Conservation (phyloP, 176 grass and related monocot species). For the Musa itinerans region DNA sequence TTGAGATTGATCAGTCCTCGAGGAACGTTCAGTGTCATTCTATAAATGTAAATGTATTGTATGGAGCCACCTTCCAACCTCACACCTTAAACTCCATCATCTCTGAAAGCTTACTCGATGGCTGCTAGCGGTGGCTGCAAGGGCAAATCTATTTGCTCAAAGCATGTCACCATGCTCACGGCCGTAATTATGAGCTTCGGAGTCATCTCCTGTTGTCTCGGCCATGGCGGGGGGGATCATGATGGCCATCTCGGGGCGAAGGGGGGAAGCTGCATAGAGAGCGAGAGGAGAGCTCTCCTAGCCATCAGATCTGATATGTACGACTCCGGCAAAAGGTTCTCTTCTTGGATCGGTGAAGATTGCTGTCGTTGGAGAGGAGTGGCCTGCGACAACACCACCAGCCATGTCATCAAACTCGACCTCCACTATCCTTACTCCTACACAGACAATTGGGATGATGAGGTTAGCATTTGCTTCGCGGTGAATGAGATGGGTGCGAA, state of each 20-base stretch:
- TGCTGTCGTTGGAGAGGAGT: constrained; percentile 41
- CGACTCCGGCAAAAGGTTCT: not conserved
- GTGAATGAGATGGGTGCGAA: not conserved
- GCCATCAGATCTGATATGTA: constrained; percentile 3
- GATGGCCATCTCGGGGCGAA: no score
- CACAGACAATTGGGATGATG: not conserved
- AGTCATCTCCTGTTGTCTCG: not conserved
- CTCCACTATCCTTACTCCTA: not conserved
- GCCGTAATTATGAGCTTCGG: not conserved
- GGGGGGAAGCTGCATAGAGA: not conserved
- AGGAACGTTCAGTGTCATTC: no score
- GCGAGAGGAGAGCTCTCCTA: constrained; percentile 4
- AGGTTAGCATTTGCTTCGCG: no score
- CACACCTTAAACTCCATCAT: no score
- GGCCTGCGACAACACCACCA: constrained; percentile 21
- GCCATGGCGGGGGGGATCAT: not conserved
- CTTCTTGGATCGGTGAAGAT: constrained; percentile 29
- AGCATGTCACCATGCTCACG: not conserved
- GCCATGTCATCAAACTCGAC: constrained; percentile 18
- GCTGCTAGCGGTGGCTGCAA: not conserved
- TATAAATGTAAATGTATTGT: no score
- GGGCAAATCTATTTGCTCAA: not conserved
- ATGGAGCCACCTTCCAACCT: no score
- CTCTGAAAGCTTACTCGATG: not conserved
- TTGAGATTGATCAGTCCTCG: no score